Evolutionary conservation across 2,329 filamentous ascomycete species (phyloP).

Genomic region (Colletotrichum ledebouriae): DNA sequence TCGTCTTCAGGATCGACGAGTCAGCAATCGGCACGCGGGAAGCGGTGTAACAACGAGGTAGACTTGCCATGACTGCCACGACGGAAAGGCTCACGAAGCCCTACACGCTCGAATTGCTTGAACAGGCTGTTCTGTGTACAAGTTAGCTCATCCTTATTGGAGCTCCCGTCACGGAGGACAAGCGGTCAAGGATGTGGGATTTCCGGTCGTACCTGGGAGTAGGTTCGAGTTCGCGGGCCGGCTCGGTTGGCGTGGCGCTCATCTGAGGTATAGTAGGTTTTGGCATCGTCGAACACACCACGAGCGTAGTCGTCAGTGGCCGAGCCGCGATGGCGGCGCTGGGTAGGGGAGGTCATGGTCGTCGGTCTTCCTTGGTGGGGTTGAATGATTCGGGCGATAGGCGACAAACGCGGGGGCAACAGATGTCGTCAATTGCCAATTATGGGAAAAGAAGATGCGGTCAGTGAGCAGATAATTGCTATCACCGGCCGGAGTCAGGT

Average conservation of each 20-base stretch:
- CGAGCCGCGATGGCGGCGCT: slow-evolving; percentile 50
- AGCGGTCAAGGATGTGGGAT: slow-evolving; percentile 19
- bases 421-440: slow-evolving; percentile 21
- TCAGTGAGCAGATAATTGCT: neutral
- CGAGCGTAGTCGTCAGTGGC: slow-evolving; percentile 56
- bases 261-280: slow-evolving; percentile 70
- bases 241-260: slow-evolving; percentile 64
- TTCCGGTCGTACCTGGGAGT: slow-evolving; percentile 62
- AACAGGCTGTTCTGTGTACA: slow-evolving; percentile 63
- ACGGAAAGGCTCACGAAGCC: slow-evolving; percentile 67
- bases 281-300: slow-evolving; percentile 68
- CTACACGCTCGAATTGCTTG: slow-evolving; percentile 66
- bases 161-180: slow-evolving; percentile 6
- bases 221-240: slow-evolving; percentile 67
- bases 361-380: slow-evolving; percentile 15
- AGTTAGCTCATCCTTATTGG: slow-evolving; percentile 22
- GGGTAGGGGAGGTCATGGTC: slow-evolving; percentile 42
- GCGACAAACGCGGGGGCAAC: slow-evolving; percentile 13
- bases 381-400: slow-evolving; percentile 2
- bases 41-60: neutral
- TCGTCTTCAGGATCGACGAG: slow-evolving; percentile 73
- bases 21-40: slow-evolving; percentile 5
- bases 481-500: neutral
- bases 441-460: neutral
- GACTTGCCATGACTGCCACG: slow-evolving; percentile 70